These are phyloP conservation scores for Abrus precatorius DNA, from an alignment of 306 rosid species.

Conservation along the genomic window DNA sequence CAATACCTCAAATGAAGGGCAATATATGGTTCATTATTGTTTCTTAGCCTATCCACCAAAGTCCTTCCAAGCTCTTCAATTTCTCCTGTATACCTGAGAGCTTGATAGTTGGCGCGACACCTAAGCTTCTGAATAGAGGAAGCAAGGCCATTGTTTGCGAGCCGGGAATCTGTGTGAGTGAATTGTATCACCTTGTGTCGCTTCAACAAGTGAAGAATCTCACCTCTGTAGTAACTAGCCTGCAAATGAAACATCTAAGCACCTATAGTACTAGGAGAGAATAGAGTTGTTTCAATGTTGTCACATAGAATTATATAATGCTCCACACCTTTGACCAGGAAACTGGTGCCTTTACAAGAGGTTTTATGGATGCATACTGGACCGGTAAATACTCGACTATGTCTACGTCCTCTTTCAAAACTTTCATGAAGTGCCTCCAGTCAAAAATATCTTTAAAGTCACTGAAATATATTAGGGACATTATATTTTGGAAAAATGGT, in stretches of 20 bases:
- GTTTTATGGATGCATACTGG: conserved; percentile 59
- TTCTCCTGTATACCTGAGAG: conserved; percentile 75
- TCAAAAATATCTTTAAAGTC: conserved; percentile 96
- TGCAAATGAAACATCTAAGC: conserved; percentile 63
- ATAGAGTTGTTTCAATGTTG: conserved; percentile 1
- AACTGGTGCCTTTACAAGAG: conserved; percentile 84
- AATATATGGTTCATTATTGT: conserved; percentile 72
- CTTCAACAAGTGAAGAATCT: conserved; percentile 78
- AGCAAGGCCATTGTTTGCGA: conserved; percentile 88
- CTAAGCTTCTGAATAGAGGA: conserved; percentile 85
- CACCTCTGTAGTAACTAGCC: conserved; percentile 92
- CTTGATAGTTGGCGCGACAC: conserved; percentile 90
- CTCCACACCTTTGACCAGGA: conserved; percentile 95
- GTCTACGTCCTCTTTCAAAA: conserved; percentile 74
- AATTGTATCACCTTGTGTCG: conserved; percentile 73
- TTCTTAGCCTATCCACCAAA: conserved; percentile 80
- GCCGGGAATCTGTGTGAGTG: conserved; percentile 93
- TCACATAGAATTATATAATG: conserved; percentile 26
- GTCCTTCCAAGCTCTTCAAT: conserved; percentile 85
- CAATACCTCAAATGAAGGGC: conserved; percentile 92
- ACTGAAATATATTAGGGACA: conserved; percentile 69
- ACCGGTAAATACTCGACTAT: conserved; percentile 84
- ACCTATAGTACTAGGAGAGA: conserved; percentile 7
- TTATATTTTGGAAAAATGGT: conserved; percentile 44
- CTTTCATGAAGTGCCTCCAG: conserved; percentile 91